phyloP scores from a whole-genome alignment of 805 yeast genomes.

The Nakazawaea ernobii region DNA sequence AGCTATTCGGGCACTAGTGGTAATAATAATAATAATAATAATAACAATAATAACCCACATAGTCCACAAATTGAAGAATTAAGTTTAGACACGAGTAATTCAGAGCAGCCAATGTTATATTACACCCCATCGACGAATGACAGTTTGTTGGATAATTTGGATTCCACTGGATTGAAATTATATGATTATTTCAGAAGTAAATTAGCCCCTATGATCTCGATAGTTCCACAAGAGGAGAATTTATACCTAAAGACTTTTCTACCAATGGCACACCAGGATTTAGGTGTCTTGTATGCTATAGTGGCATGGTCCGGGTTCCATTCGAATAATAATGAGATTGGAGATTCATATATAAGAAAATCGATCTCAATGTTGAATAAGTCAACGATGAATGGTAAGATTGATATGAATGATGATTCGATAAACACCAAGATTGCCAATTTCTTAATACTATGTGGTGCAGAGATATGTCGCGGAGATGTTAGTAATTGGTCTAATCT shows the following conservation, averaged over 20 bases:
- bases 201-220: conserved; percentile 35
- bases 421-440: conserved; percentile 52
- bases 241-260: conserved; percentile 45
- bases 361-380: conserved; percentile 39
- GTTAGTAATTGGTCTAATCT: conserved; percentile 69
- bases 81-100: neutral
- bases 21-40: neutral
- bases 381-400: conserved; percentile 7
- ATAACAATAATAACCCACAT: neutral
- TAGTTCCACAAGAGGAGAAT: conserved; percentile 46
- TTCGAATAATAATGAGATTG: conserved; percentile 20
- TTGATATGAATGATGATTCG: conserved; percentile 18
- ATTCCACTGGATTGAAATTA: conserved; percentile 30
- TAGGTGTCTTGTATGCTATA: conserved; percentile 45
- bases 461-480: conserved; percentile 80
- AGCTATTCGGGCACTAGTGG: neutral
- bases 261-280: conserved; percentile 49
- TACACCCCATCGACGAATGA: conserved; percentile 23
- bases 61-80: conserved; percentile 2
- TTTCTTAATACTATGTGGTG: conserved; percentile 65
- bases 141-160: conserved; percentile 22
- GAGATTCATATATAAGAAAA: conserved; percentile 36
- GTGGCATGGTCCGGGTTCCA: conserved; percentile 55
- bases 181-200: conserved; percentile 46
- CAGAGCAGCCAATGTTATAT: conserved; percentile 15